Conservation (phyloP, 192 early-diverging fungal genomes). For the Bifiguratus adelaidae region DNA sequence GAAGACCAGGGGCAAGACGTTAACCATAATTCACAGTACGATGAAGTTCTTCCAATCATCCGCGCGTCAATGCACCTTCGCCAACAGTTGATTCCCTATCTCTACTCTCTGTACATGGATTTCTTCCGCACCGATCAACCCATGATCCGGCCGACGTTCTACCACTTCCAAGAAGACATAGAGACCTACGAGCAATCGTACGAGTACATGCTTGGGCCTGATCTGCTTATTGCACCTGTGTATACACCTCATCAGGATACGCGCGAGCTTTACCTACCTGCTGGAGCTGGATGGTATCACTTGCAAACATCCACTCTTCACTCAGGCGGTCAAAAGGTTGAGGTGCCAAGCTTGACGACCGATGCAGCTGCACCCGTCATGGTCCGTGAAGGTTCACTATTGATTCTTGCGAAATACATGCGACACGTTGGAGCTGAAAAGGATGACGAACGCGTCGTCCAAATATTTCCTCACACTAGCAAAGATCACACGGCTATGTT, state of each 20-base stretch:
- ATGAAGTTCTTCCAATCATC: conserved; percentile 31
- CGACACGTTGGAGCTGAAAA: conserved; percentile 15
- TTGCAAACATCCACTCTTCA: conserved; percentile 27
- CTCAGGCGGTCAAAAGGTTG: conserved; percentile 18
- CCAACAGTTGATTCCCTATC: conserved; percentile 43
- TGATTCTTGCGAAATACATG: conserved; percentile 28
- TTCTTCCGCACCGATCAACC: conserved; percentile 19
- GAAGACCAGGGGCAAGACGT: background rate
- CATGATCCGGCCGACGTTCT: conserved; percentile 39
- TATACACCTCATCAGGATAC: conserved; percentile 13
- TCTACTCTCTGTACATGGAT: conserved; percentile 34
- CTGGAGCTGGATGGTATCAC: conserved; percentile 28
- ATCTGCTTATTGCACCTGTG: conserved; percentile 38
- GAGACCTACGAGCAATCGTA: conserved; percentile 19
- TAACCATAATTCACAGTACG: conserved; percentile 4
- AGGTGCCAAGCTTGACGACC: conserved; percentile 19
- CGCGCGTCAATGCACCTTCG: conserved; percentile 35
- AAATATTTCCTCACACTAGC: conserved; percentile 25
- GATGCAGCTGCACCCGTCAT: conserved; percentile 27
- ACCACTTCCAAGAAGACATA: conserved; percentile 36
- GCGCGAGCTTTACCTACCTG: conserved; percentile 22
- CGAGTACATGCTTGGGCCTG: conserved; percentile 42
- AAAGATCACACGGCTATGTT: conserved; percentile 3
- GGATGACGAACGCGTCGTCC: conserved; percentile 29
- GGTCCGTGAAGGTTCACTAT: conserved; percentile 21